Conservation (phyloP, 108 stramenopile genomes). For the Skeletonema potamos region DNA sequence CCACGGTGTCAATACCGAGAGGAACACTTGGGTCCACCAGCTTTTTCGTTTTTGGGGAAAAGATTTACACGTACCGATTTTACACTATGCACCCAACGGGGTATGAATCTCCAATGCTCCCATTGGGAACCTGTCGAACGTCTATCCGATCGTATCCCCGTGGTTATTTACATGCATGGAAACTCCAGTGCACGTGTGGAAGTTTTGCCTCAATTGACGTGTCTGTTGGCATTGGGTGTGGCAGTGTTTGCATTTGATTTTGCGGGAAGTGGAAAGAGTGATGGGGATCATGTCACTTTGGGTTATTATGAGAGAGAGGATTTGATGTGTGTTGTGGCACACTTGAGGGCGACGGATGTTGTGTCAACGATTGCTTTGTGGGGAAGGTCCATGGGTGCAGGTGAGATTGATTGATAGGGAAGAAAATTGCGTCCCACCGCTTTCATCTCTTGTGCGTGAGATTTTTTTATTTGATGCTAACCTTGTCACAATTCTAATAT, state of each 20-base stretch:
- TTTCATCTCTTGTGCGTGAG: neutral
- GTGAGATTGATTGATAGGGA: no score
- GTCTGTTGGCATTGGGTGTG: slow-evolving; percentile 82
- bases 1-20: slow-evolving; percentile 48
- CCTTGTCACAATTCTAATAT: neutral
- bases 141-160: slow-evolving; percentile 67
- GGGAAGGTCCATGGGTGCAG: slow-evolving; percentile 99
- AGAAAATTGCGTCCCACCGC: neutral
- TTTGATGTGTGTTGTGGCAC: slow-evolving; percentile 87
- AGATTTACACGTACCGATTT: slow-evolving; percentile 95
- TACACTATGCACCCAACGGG: slow-evolving; percentile 86
- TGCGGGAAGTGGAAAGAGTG: slow-evolving; percentile 95
- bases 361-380: slow-evolving; percentile 95
- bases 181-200: slow-evolving; percentile 60
- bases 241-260: slow-evolving; percentile 98
- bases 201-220: slow-evolving; percentile 63
- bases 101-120: slow-evolving; percentile 86
- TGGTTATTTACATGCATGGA: slow-evolving; percentile 75
- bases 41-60: slow-evolving; percentile 83
- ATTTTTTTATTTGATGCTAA: neutral
- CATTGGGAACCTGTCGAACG: slow-evolving; percentile 96
- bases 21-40: slow-evolving; percentile 83
- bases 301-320: slow-evolving; percentile 98
- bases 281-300: slow-evolving; percentile 96
- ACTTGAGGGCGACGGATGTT: slow-evolving; percentile 90